Conservation (phyloP, 805 yeast genomes). For the Blastobotrys terrestris region DNA sequence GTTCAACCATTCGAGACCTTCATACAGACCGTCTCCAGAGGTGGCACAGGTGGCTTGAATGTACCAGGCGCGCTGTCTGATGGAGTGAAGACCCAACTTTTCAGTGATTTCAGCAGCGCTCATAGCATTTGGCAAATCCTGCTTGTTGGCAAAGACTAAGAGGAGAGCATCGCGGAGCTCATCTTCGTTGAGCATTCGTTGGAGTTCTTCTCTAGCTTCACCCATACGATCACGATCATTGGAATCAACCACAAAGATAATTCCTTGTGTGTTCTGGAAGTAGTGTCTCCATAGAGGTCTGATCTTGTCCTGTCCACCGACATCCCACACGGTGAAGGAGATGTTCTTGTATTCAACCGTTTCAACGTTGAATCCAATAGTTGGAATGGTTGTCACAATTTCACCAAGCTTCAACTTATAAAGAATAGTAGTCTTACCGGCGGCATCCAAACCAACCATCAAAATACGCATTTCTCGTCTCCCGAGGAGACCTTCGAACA, state of each 20-base stretch:
- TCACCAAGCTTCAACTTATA: constrained; percentile 94
- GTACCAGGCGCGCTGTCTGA: constrained; percentile 99
- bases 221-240: constrained; percentile 96
- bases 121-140: constrained; percentile 99
- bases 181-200: constrained; percentile 97
- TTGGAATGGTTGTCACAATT: constrained; percentile 93
- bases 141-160: constrained; percentile 95
- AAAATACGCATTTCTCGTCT: constrained; percentile 96
- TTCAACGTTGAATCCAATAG: constrained; percentile 96
- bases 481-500: constrained; percentile 92
- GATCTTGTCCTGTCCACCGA: constrained; percentile 99
- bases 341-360: constrained; percentile 96
- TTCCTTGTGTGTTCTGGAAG: constrained; percentile 98
- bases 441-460: constrained; percentile 98
- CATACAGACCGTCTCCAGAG: constrained; percentile 97
- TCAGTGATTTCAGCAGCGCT: constrained; percentile 98
- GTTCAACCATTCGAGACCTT: constrained; percentile 96
- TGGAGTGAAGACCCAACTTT: constrained; percentile 91
- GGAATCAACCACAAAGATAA: constrained; percentile 95
- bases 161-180: constrained; percentile 95
- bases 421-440: constrained; percentile 96
- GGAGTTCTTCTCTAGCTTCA: constrained; percentile 97
- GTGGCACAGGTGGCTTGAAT: constrained; percentile 99
- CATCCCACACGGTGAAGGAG: constrained; percentile 98
- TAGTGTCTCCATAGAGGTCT: constrained; percentile 99